Conservation (phyloP, 371 early-diverging fungal species). For the Mycotypha africana region DNA sequence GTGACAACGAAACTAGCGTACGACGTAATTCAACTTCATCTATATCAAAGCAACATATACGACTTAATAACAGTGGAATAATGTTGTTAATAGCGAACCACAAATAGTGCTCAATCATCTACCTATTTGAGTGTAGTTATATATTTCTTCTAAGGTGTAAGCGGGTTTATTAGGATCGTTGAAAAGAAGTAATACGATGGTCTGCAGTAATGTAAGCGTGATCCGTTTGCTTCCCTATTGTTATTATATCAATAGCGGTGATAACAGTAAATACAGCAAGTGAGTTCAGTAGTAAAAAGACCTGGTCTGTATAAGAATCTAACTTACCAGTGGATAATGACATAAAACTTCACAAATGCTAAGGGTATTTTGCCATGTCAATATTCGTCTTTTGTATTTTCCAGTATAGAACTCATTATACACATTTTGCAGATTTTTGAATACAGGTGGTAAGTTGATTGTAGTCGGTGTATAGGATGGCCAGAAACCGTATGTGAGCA, state of each 20-base stretch:
- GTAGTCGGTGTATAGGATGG: conserved; percentile 81
- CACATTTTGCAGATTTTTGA: conserved; percentile 53
- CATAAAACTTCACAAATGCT: conserved; percentile 74
- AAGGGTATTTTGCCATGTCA: conserved; percentile 85
- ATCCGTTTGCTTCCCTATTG: conserved; percentile 61
- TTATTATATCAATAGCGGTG: too few relatives aligned
- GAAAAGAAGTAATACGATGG: conserved; percentile 71
- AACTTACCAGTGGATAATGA: conserved; percentile 50
- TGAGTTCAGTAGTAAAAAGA: too few relatives aligned
- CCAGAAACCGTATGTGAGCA: conserved; percentile 89
- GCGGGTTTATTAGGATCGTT: conserved; percentile 46
- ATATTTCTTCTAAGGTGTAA: conserved; percentile 68
- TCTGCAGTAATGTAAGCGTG: conserved; percentile 70
- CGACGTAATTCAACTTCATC: conserved; percentile 73
- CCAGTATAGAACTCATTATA: conserved; percentile 74
- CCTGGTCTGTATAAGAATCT: not conserved
- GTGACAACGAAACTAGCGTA: conserved; percentile 79
- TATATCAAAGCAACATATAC: conserved; percentile 1
- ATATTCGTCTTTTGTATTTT: conserved; percentile 69
- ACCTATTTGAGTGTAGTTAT: conserved; percentile 59
- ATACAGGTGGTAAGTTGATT: conserved; percentile 53
- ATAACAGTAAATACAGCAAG: too few relatives aligned
- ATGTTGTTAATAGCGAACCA: too few relatives aligned
- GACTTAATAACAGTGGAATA: not conserved
- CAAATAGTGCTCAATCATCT: too few relatives aligned